A percentile compares a stretch with the other conserved stretches of the same genome.
Conservation (phyloP, 192 early-diverging fungal genomes). For the Ambispora gerdemannii region DNA sequence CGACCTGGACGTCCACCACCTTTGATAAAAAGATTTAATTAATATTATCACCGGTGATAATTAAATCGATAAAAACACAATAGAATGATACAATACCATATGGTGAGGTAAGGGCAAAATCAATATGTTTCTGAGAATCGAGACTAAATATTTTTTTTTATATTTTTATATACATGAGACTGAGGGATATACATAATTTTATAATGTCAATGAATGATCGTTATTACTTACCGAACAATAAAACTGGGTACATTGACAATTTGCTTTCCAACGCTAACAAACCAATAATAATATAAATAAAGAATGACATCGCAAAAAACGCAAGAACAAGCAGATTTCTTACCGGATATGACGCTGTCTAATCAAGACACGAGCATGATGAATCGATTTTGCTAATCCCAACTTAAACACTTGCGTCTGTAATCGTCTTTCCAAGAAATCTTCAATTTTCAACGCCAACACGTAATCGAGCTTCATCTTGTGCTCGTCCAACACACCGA, state of each 20-base stretch:
- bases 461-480: conserved; percentile 99
- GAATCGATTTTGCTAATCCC: conserved; percentile 96
- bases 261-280: conserved; percentile 83
- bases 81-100: conserved; percentile 86
- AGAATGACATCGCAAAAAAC: background rate
- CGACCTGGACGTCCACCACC: conserved; percentile 98
- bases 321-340: conserved; percentile 4
- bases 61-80: too few species aligned
- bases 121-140: conserved; percentile 62
- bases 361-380: conserved; percentile 98
- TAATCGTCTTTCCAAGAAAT: conserved; percentile 94
- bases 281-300: background rate
- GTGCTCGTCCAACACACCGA: conserved; percentile 95
- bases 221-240: conserved; percentile 80
- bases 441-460: conserved; percentile 94
- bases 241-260: conserved; percentile 95
- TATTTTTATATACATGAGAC: conserved; percentile 35
- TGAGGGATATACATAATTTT: conserved; percentile 60
- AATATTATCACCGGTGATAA: too few species aligned
- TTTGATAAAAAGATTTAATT: conserved; percentile 71
- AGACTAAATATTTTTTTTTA: conserved; percentile 25
- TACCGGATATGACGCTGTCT: conserved; percentile 96
- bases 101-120: conserved; percentile 69
- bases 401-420: conserved; percentile 99
- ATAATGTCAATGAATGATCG: background rate